Evolutionary conservation across 768 basidiomycete species (phyloP), one percentile per base, ranked within the genome.

Genomic region (Phanerochaete carnosa): DNA sequence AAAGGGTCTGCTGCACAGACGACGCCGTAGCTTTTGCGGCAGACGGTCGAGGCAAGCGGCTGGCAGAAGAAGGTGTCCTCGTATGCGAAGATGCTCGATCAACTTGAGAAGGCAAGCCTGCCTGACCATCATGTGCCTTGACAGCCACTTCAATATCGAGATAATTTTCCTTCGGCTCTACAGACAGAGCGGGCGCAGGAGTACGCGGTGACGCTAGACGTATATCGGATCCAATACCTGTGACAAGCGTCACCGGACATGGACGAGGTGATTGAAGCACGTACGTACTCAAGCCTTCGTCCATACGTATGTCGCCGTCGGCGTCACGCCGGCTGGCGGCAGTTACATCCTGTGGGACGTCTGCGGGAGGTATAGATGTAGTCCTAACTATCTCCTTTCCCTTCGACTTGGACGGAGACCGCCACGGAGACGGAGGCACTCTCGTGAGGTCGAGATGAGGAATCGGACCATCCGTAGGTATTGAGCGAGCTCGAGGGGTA

Each of bases 381-480:
- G 65, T 59, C 19, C 66, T 62, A 45, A 64, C 25, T 45, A 29
- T 54, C 1, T 45, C n/a, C n/a, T 33, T 35, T 25, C 25, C 59
- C 59, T 61, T 64, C 12, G 13, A 5, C 28, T 49, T 49, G 4
- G 60, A 28, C n/a, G 63, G 64, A 28, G 63, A 64, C 12, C 60
- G 56, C 25, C 62, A 62, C 16, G 65, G 64, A 23, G 64, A 63
- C 4, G 64, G 62, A 1, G 66, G 65, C 25, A 64, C 37, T 26
- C 46, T 58, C 52, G 62, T 64, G 39, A 64, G 60, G 52, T 65
- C 63, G n/a, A 65, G 52, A 29, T 60, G 52, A 25, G 65, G 66
- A 12, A 68, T 13, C 8, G 52, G 30, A 45, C 60, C 30, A 25
- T 49, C n/a, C 30, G 57, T 43, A 1, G 66, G 66, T 13, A 67